A percentile compares a stretch with the other conserved stretches of the same genome.
These are phyloP conservation scores for Lithospermum erythrorhizon DNA, from an alignment of 257 asterid species.

Conservation along the genomic window DNA sequence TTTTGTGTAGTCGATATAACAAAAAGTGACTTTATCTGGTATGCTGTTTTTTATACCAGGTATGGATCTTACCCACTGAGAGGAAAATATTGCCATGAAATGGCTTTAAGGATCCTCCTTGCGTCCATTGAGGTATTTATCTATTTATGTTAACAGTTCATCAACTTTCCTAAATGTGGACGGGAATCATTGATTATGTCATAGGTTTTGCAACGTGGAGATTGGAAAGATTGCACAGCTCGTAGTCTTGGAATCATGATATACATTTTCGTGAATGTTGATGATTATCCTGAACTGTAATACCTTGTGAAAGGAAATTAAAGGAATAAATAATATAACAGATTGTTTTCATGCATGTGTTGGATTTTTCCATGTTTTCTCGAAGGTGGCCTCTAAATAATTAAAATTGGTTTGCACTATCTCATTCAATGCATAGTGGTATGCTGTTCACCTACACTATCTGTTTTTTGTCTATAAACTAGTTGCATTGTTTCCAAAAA, in stretches of 20 bases:
- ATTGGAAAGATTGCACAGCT: not conserved
- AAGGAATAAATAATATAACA: too few species aligned
- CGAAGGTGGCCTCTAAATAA: too few species aligned
- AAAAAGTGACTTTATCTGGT: conserved; percentile 9
- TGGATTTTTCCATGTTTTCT: too few species aligned
- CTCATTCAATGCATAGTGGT: too few species aligned
- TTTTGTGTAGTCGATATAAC: conserved; percentile 3
- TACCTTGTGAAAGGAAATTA: too few species aligned
- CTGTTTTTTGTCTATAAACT: too few species aligned
- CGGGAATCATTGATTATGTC: not conserved
- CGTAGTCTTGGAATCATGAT: not conserved
- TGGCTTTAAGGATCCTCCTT: conserved; percentile 96
- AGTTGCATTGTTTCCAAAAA: not conserved
- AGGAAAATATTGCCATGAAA: conserved; percentile 95
- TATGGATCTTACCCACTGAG: conserved; percentile 90
- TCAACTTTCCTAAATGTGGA: too few species aligned
- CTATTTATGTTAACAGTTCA: conserved; percentile 3
- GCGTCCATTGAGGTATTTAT: conserved; percentile 81
- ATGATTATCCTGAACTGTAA: too few species aligned
- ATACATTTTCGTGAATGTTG: too few species aligned
- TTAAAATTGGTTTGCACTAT: too few species aligned
- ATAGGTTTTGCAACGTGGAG: not conserved
- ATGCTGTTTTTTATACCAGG: conserved; percentile 31
- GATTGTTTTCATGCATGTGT: too few species aligned
- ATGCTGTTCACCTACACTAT: too few species aligned